Conservation (phyloP, 352 stramenopile genomes). For the Pelagophyceae sp. region DNA sequence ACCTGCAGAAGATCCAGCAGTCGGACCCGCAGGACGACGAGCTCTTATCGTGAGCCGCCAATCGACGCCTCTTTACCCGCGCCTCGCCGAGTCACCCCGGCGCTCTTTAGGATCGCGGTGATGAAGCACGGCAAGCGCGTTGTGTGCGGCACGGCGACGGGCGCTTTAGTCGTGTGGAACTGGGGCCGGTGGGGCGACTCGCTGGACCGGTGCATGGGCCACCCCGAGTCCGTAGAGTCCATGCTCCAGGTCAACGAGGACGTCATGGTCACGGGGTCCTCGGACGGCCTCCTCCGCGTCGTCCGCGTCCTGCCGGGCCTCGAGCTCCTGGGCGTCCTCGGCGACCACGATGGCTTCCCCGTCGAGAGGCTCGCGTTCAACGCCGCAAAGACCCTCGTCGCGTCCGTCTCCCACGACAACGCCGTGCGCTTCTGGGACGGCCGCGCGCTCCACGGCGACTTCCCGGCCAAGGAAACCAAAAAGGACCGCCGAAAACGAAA, state of each 20-base stretch:
- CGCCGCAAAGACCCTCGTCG: slow-evolving; percentile 73
- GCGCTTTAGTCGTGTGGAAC: slow-evolving; percentile 84
- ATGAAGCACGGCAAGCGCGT: slow-evolving; percentile 82
- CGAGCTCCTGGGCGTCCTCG: slow-evolving; percentile 87
- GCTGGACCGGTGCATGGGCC: slow-evolving; percentile 82
- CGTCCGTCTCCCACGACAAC: slow-evolving; percentile 82
- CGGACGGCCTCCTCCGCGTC: slow-evolving; percentile 85
- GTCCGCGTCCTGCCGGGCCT: slow-evolving; percentile 84
- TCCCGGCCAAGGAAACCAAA: not conserved
- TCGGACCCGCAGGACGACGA: slow-evolving; percentile 64
- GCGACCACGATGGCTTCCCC: slow-evolving; percentile 86
- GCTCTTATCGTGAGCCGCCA: too few relatives aligned
- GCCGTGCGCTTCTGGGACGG: slow-evolving; percentile 89
- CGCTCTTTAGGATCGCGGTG: slow-evolving; percentile 39
- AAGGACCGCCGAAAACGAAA: slow-evolving; percentile 20
- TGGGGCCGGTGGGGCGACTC: slow-evolving; percentile 91
- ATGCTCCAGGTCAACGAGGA: slow-evolving; percentile 92
- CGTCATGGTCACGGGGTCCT: slow-evolving; percentile 87
- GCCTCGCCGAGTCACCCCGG: too few relatives aligned
- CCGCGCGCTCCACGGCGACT: not conserved
- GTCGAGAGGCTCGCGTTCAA: slow-evolving; percentile 72
- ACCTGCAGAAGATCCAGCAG: slow-evolving; percentile 54
- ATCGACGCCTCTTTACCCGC: too few relatives aligned
- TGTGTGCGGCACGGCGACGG: slow-evolving; percentile 83
- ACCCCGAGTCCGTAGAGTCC: slow-evolving; percentile 85